A percentile compares a stretch with the other conserved stretches of the same genome.
Conservation (phyloP, 1,284 basidiomycete species). For the Sanghuangporus baumii region DNA sequence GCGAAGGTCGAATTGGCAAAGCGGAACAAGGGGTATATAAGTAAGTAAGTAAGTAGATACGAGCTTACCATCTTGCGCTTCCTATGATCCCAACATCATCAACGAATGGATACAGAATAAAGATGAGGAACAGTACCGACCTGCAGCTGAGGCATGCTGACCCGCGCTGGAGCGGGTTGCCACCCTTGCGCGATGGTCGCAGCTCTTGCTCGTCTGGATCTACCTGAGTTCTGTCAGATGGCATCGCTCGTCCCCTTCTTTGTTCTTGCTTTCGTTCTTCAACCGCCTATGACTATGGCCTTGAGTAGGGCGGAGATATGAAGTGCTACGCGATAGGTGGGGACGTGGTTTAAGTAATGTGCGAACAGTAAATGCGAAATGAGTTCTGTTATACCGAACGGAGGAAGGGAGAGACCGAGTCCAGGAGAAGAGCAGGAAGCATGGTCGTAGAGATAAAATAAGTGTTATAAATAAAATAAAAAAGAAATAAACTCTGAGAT, state of each 20-base stretch:
- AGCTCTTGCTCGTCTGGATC: slow-evolving; percentile 14
- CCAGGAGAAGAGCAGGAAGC: neutral
- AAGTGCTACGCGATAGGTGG: neutral
- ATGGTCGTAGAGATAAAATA: neutral
- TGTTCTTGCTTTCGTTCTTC: neutral
- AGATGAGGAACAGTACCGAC: slow-evolving; percentile 28
- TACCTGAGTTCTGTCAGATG: neutral
- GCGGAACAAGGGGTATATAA: neutral
- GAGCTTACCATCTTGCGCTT: slow-evolving; percentile 49
- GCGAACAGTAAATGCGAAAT: neutral
- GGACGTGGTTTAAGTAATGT: neutral
- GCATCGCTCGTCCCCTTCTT: neutral
- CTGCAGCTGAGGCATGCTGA: slow-evolving; percentile 53
- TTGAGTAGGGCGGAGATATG: neutral
- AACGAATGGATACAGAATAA: neutral
- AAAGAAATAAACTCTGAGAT: neutral
- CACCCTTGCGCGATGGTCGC: slow-evolving; percentile 17
- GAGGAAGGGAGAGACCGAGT: neutral
- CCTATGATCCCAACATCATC: slow-evolving; percentile 27
- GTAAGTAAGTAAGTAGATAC: slow-evolving; percentile 20
- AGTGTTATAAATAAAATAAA: neutral
- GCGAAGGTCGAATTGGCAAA: neutral
- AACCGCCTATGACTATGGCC: neutral
- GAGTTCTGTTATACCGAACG: neutral
- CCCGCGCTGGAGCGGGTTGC: slow-evolving; percentile 44